Percentiles rank a stretch among this genome's conserved stretches.
Conservation (phyloP, 2,329 filamentous ascomycete species). For the Fusarium metavorans region DNA sequence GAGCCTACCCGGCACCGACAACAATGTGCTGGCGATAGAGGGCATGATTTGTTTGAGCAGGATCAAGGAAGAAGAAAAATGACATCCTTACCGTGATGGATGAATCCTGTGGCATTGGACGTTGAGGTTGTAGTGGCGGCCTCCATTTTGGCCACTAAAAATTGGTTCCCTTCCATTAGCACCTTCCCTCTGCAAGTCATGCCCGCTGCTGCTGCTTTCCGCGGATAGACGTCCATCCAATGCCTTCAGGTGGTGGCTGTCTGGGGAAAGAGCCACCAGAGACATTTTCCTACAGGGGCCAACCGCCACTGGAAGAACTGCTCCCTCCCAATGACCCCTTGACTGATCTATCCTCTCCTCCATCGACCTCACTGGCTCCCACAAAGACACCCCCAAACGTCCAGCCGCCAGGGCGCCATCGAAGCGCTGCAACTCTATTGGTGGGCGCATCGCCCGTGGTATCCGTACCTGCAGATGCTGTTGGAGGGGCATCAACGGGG, state of each 20-base stretch:
- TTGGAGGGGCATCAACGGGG: constrained; percentile 6
- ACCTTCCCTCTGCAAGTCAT: constrained; percentile 7
- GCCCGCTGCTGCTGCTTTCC: background rate
- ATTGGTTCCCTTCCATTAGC: constrained; percentile 1
- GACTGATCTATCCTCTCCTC: background rate
- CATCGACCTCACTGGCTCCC: constrained; percentile 7
- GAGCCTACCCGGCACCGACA: background rate
- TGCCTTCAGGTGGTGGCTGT: constrained; percentile 18
- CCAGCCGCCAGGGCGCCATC: constrained; percentile 1
- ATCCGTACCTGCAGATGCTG: constrained; percentile 40
- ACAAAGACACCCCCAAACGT: constrained; percentile 4
- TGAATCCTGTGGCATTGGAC: background rate
- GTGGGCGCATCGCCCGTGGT: constrained; percentile 21
- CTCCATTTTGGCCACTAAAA: background rate
- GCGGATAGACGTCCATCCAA: background rate
- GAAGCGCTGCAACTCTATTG: constrained; percentile 35
- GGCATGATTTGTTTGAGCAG: background rate
- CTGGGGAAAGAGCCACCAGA: constrained; percentile 16
- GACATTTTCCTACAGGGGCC: constrained; percentile 1
- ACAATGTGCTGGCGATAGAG: background rate
- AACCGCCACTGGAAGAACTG: constrained; percentile 19
- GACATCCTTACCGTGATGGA: background rate
- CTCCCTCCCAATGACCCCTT: background rate
- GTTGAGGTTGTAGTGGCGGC: background rate
- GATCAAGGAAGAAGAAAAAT: background rate